Base-by-base conservation (phyloP, 2,329 filamentous ascomycete genomes). In the Ciborinia camelliae region DNA sequence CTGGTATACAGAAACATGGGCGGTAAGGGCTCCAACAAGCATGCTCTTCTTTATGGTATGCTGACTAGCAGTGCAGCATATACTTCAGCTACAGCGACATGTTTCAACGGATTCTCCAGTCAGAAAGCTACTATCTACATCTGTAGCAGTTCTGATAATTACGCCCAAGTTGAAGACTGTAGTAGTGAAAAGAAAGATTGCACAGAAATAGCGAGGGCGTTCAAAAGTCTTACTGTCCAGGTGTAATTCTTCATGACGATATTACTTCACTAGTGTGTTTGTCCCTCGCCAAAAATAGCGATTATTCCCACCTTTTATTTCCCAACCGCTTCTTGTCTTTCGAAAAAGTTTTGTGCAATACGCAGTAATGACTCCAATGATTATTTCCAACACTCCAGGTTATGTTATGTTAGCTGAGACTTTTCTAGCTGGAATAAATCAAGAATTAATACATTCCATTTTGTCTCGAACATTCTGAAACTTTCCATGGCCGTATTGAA, bases 11-110 rank as follows among this genome's bases (percentile, higher is more conserved):
- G 30, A 35, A 35, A 53, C 2, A 53, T 53, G 50, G 50, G 50
- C 32, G 50, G 50, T 53, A 32, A 53, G 30, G 23, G 32, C 20
- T 53, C 20, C 14, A 10, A 32, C 10, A 6, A 20, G 1, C 6
- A 20, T 12, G 20, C 30, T 53, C 10, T 35, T 50, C 14, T 23
- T 35, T 10, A 15, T 14, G 6, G 6, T 35, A 9, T n/a, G 35
- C 50, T 53, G 12, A 53, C 12, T n/a, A 23, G 15, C 7, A 35
- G 30, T 53, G 14, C 6, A 53, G 50, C 50, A 15, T 53, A 53
- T 35, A 53, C 50, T 53, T 53, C 50, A 53, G 50, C 30, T 53
- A 53, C 50, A 35, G 50, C 50, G 12, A 53, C 50, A n/a, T 12
- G 30, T 7, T 53, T 53, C 10, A 53, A 53, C 10, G 50, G 50